phyloP scores from a whole-genome alignment of 1,139 yeast species.

The Pneumocystis wakefieldiae region DNA sequence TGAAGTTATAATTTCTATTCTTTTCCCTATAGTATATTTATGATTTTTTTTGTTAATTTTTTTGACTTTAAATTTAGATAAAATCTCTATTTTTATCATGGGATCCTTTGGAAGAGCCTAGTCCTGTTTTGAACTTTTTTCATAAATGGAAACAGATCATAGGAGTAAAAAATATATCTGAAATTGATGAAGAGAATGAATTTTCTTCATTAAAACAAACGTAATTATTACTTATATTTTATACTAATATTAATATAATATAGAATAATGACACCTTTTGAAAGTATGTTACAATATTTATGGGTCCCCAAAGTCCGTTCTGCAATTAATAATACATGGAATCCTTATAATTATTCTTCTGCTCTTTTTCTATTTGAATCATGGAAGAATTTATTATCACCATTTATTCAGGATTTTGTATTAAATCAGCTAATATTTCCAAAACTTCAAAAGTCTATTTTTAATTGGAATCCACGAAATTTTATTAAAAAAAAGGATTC shows the following conservation, averaged over 20 bases:
- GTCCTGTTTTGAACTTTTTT: conserved; percentile 19
- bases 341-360: conserved; percentile 21
- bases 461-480: conserved; percentile 26
- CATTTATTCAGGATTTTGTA: conserved; percentile 22
- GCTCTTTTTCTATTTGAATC: conserved; percentile 26
- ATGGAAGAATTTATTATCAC: conserved; percentile 31
- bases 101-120: conserved; percentile 27
- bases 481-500: background rate
- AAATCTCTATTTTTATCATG: conserved; percentile 22
- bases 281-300: conserved; percentile 24
- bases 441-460: conserved; percentile 24
- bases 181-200: conserved; percentile 2
- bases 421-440: conserved; percentile 26
- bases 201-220: background rate
- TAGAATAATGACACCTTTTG: conserved; percentile 18
- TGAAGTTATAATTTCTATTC: conserved; percentile 22
- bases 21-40: conserved; percentile 18
- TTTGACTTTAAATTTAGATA: conserved; percentile 10
- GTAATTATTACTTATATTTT: background rate
- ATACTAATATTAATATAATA: background rate
- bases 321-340: conserved; percentile 25
- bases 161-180: conserved; percentile 7
- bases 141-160: conserved; percentile 19
- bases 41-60: background rate
- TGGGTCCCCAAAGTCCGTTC: conserved; percentile 27